A percentile compares a stretch with the other conserved stretches of the same genome.
phyloP scores from a whole-genome alignment of 2,329 filamentous ascomycete species.

The Trichoderma aggressivum region DNA sequence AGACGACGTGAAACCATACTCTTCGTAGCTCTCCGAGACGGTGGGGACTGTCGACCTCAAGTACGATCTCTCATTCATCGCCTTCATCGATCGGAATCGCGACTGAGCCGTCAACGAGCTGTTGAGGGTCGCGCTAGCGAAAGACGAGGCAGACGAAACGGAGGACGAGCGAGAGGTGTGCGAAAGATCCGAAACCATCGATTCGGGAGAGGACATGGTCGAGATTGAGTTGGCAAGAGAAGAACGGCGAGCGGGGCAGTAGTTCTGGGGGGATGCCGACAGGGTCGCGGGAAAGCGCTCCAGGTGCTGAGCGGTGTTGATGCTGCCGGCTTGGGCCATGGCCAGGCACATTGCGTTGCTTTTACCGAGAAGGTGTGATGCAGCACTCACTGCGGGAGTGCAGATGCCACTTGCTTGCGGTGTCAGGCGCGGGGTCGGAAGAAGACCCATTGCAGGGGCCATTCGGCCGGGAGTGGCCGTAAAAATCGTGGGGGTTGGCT shows the following conservation, averaged over 20 bases:
- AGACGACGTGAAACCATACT: slow-evolving; percentile 50
- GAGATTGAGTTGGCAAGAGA: slow-evolving; percentile 63
- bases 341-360: slow-evolving; percentile 58
- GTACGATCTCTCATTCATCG: slow-evolving; percentile 54
- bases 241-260: slow-evolving; percentile 52
- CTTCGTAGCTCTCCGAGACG: slow-evolving; percentile 55
- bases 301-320: slow-evolving; percentile 45
- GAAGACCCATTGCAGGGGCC: slow-evolving; percentile 51
- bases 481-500: slow-evolving; percentile 44
- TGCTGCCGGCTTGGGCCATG: slow-evolving; percentile 52
- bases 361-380: slow-evolving; percentile 47
- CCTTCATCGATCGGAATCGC: slow-evolving; percentile 61
- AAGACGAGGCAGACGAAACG: slow-evolving; percentile 60
- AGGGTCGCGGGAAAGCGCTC: slow-evolving; percentile 51
- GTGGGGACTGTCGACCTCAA: slow-evolving; percentile 52
- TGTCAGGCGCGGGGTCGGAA: slow-evolving; percentile 58
- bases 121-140: slow-evolving; percentile 58
- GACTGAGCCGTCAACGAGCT: slow-evolving; percentile 52
- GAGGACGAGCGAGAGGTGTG: slow-evolving; percentile 62
- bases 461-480: slow-evolving; percentile 39
- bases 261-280: slow-evolving; percentile 52
- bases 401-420: slow-evolving; percentile 54
- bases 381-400: slow-evolving; percentile 59
- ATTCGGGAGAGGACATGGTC: slow-evolving; percentile 62
- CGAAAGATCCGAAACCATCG: slow-evolving; percentile 63